phyloP scores from a whole-genome alignment of 2,329 filamentous ascomycete genomes.

The Aspergillus intermedius region DNA sequence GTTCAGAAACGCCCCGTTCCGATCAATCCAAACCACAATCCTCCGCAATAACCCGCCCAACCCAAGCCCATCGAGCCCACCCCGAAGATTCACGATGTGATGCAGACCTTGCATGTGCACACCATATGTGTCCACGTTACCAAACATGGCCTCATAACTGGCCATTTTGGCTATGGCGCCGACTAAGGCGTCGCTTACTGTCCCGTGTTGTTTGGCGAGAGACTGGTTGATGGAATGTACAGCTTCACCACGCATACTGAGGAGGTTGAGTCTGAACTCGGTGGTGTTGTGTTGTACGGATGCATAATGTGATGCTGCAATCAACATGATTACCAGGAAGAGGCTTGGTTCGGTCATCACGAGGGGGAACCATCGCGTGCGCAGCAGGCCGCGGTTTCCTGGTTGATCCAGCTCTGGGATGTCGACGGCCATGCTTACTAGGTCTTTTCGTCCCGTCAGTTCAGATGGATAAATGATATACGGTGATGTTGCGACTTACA shows the following conservation, averaged over 20 bases:
- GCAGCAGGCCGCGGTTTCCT: slow-evolving; percentile 27
- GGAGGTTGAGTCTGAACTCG: slow-evolving; percentile 23
- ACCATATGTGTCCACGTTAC: slow-evolving; percentile 36
- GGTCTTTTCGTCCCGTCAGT: slow-evolving; percentile 16
- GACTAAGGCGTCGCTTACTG: slow-evolving; percentile 39
- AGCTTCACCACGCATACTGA: slow-evolving; percentile 41
- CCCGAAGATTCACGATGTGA: slow-evolving; percentile 40
- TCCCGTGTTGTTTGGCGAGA: slow-evolving; percentile 22
- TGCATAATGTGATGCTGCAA: slow-evolving; percentile 38
- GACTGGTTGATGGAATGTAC: slow-evolving; percentile 39
- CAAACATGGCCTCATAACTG: slow-evolving; percentile 48
- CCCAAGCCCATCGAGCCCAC: slow-evolving; percentile 39
- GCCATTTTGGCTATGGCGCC: slow-evolving; percentile 48
- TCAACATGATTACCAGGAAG: slow-evolving; percentile 38
- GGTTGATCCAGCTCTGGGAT: slow-evolving; percentile 38
- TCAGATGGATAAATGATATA: not conserved
- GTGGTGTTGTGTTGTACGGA: slow-evolving; percentile 18
- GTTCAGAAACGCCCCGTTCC: slow-evolving; percentile 35
- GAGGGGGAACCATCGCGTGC: slow-evolving; percentile 37
- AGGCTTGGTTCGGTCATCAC: slow-evolving; percentile 35
- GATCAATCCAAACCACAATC: slow-evolving; percentile 46
- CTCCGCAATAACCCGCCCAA: slow-evolving; percentile 42
- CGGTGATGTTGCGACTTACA: slow-evolving; percentile 19
- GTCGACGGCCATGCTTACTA: slow-evolving; percentile 35
- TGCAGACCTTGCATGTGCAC: slow-evolving; percentile 45